Percentiles rank a stretch among this genome's conserved stretches.
These are phyloP conservation scores for Boletus pseudo-olivaceus DNA, from an alignment of 768 basidiomycete genomes.

Conservation along the genomic window DNA sequence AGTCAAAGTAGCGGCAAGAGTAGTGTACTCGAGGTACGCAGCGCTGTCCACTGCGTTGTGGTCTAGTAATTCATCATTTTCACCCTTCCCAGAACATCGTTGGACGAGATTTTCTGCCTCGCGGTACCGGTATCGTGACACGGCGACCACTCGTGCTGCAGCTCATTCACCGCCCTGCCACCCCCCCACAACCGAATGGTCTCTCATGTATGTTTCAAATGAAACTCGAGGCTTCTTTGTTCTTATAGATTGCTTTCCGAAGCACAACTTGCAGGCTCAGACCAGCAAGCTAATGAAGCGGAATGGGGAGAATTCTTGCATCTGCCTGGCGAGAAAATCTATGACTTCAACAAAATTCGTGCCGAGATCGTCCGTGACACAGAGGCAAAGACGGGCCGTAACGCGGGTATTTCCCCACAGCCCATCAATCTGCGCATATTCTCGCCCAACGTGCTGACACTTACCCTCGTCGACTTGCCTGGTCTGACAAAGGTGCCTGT, in stretches of 20 bases:
- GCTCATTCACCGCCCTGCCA: slow-evolving; percentile 82
- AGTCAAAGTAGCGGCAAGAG: slow-evolving; percentile 94
- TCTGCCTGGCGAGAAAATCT: slow-evolving; percentile 95
- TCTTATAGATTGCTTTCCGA: slow-evolving; percentile 2
- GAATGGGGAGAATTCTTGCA: slow-evolving; percentile 99
- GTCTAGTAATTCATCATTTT: slow-evolving; percentile 8
- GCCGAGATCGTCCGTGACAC: slow-evolving; percentile 96
- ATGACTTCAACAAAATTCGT: slow-evolving; percentile 95
- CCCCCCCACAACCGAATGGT: slow-evolving; percentile 43
- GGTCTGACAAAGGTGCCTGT: slow-evolving; percentile 95
- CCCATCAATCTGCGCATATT: slow-evolving; percentile 98
- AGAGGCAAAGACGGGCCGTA: slow-evolving; percentile 97
- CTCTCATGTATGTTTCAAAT: slow-evolving; percentile 36
- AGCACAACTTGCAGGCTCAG: slow-evolving; percentile 42
- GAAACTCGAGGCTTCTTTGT: background rate
- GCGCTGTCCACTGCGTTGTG: background rate
- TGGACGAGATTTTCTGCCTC: slow-evolving; percentile 96
- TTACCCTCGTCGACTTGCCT: slow-evolving; percentile 96
- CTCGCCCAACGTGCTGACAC: slow-evolving; percentile 94
- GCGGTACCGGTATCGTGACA: slow-evolving; percentile 98
- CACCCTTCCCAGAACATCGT: slow-evolving; percentile 76
- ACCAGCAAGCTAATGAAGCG: slow-evolving; percentile 81
- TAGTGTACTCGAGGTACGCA: slow-evolving; percentile 80
- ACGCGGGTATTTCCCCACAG: slow-evolving; percentile 94
- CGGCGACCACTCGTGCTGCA: slow-evolving; percentile 94